phyloP scores from a whole-genome alignment of 2,329 filamentous ascomycete genomes.

The Endothia cerciana region DNA sequence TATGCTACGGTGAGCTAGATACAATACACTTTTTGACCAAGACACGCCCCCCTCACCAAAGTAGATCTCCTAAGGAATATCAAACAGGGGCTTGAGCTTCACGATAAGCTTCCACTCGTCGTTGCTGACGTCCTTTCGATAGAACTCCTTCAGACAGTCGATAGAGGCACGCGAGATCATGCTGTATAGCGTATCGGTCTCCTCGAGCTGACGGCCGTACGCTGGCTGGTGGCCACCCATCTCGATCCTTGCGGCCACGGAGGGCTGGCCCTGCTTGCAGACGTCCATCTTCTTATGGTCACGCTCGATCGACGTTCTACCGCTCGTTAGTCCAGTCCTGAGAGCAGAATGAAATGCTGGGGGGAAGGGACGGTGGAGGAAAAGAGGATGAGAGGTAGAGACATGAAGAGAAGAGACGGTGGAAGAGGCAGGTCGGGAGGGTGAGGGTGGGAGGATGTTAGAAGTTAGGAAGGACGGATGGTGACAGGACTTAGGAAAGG shows the following conservation, averaged over 20 bases:
- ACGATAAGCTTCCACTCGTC: constrained; percentile 96
- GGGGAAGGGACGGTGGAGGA: not conserved
- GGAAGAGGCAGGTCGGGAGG: not conserved
- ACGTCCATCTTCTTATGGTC: constrained; percentile 94
- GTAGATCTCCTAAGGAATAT: constrained; percentile 65
- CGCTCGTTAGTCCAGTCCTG: not conserved
- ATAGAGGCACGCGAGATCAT: constrained; percentile 86
- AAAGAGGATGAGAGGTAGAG: not conserved
- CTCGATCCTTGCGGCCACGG: constrained; percentile 97
- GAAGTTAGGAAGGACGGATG: not conserved
- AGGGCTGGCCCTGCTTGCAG: constrained; percentile 96
- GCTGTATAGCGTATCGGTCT: constrained; percentile 86
- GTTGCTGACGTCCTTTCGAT: constrained; percentile 81
- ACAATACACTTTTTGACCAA: constrained; percentile 8
- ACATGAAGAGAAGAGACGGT: too few relatives aligned
- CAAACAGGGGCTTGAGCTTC: constrained; percentile 89
- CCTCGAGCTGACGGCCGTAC: constrained; percentile 94
- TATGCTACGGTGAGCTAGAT: not conserved
- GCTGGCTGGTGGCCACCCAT: constrained; percentile 87
- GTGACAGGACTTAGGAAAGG: not conserved
- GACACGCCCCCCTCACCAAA: not conserved
- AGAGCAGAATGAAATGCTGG: not conserved
- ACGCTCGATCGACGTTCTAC: constrained; percentile 90
- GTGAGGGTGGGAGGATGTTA: too few relatives aligned
- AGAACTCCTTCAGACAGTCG: constrained; percentile 95